Evolutionary conservation across 805 yeast species (phyloP).

Genomic region (Suhomyces canberraensis): DNA sequence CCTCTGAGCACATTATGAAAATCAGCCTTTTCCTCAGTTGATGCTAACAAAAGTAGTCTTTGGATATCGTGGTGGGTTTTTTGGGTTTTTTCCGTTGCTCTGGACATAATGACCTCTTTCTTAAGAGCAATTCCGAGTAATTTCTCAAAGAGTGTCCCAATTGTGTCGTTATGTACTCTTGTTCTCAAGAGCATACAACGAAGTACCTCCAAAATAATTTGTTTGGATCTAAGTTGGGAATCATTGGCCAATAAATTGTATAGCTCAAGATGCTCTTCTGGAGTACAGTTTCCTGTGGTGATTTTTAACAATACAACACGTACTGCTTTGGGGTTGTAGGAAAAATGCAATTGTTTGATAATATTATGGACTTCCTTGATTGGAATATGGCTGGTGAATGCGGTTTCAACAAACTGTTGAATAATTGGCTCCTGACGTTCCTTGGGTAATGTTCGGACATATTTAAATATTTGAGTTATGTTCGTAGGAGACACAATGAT

Average conservation of each 20-base stretch:
- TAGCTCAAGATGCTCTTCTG: slow-evolving; percentile 1
- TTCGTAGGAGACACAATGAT: background rate
- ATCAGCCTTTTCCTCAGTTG: slow-evolving; percentile 16
- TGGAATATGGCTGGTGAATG: background rate
- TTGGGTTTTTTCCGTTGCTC: background rate
- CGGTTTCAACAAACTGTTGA: background rate
- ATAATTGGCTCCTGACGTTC: background rate
- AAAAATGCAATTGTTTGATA: background rate
- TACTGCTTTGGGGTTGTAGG: background rate
- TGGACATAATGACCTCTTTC: slow-evolving; percentile 5
- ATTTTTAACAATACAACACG: background rate
- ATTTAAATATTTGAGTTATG: background rate
- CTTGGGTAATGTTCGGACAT: background rate
- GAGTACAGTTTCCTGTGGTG: background rate
- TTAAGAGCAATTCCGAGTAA: slow-evolving; percentile 13
- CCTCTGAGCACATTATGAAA: slow-evolving; percentile 27
- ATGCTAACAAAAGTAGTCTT: slow-evolving; percentile 11
- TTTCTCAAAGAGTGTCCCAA: slow-evolving; percentile 11
- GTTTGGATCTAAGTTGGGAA: slow-evolving; percentile 4
- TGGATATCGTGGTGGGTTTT: slow-evolving; percentile 11
- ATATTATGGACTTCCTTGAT: background rate
- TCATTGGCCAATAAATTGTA: slow-evolving; percentile 2
- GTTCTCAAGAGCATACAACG: slow-evolving; percentile 10
- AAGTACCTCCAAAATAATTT: slow-evolving; percentile 8
- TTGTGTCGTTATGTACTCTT: slow-evolving; percentile 8